Evolutionary conservation across 768 basidiomycete species (phyloP), one percentile per base, ranked within the genome.

Genomic region (Boletus patriciae): DNA sequence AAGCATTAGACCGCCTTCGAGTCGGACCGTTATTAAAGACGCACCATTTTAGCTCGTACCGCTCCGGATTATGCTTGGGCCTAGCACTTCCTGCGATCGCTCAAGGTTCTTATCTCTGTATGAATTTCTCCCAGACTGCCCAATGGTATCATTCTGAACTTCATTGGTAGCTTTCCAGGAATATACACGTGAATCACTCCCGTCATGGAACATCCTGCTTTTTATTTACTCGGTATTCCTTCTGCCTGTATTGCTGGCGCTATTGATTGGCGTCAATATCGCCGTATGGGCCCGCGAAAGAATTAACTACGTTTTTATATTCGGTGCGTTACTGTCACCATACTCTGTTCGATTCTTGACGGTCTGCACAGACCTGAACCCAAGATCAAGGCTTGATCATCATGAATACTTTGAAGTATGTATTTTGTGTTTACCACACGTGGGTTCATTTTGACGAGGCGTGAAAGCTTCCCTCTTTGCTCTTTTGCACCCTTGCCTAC

Each of bases 251-350:
- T 60, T 96, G 2, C 90, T 96, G 63, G 76, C 85, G 1, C 59
- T 92, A 31, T 74, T 96, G 1, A 83, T 99, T 52, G 90, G 91
- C 25, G 54, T 90, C 23, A 96, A 99, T 67, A 61, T 97, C 6
- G 64, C 86, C 29, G 88, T 88, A 0, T 99, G 91, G 87, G 78
- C 84, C 0, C 72, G 74, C 8, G 77, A 87, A 6, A 79, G 92
- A 40, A 94, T 99, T 59, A 98, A 98, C 66, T 96, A 94, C 64
- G 82, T 86, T 5, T 94, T 96, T 67, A 90, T 95, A 34, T 92
- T 94, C 64, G 90, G 88, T 88, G 59, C 31, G 80, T 66, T n/a
- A 8, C 29, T n/a, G 11, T 23, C 10, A 5, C 3, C n/a, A 29
- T 23, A 0, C 6, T n/a, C 12, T n/a, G 13, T 33, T 45, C n/a